These are phyloP conservation scores for Sequoiadendron giganteum DNA, from an alignment of 75 land plant species.

Conservation along the genomic window DNA sequence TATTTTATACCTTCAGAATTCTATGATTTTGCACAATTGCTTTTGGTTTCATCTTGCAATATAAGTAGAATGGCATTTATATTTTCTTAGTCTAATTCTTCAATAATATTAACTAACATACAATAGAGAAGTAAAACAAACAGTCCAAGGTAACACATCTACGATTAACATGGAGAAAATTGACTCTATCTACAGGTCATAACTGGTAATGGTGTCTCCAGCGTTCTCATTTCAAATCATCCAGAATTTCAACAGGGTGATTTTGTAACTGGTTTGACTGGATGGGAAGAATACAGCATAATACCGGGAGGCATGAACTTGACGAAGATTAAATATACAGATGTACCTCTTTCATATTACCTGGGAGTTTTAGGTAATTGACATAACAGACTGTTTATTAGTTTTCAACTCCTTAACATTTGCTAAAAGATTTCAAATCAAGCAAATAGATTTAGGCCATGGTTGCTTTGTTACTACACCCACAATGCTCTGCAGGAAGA, in stretches of 20 bases:
- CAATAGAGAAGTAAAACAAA: neutral
- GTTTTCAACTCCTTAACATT: neutral
- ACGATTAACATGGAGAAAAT: neutral
- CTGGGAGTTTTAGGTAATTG: constrained; percentile 65
- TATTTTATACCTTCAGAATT: neutral
- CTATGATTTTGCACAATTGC: neutral
- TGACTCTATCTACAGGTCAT: constrained; percentile 31
- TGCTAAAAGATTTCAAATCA: neutral
- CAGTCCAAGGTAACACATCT: too few relatives aligned
- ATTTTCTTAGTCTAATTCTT: too few relatives aligned
- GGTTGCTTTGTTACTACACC: neutral
- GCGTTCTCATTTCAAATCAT: constrained; percentile 57
- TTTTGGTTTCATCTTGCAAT: neutral
- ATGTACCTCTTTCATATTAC: constrained; percentile 61
- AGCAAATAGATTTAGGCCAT: neutral
- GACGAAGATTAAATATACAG: constrained; percentile 36
- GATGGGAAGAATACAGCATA: constrained; percentile 76
- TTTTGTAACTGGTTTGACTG: constrained; percentile 43
- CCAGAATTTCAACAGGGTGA: constrained; percentile 73
- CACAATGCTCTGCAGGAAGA: neutral
- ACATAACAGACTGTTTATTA: neutral
- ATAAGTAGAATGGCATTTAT: too few relatives aligned
- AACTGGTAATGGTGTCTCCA: constrained; percentile 67
- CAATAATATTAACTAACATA: too few relatives aligned
- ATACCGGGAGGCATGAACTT: constrained; percentile 29